Base-by-base conservation (phyloP, 1,284 basidiomycete genomes). In the Hemileia vastatrix region DNA sequence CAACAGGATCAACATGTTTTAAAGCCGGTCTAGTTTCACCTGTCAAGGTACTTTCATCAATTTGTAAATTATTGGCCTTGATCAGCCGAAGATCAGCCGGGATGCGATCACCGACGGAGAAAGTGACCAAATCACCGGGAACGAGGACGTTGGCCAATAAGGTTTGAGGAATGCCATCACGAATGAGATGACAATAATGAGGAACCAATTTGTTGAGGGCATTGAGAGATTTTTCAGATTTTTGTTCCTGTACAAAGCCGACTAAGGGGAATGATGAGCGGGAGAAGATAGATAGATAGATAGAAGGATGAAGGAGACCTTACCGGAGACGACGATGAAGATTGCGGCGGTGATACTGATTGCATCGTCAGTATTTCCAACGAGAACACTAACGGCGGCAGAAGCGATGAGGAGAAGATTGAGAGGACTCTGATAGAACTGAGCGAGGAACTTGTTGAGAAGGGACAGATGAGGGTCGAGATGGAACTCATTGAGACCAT, bases 151-250 rank as follows among this genome's bases (percentile, higher is more conserved):
- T 95, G 1, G 91, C 93, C 23, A 97, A 83, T 18, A 91, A 79
- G 65, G 87, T 87, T 49, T 84, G 77, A n/a, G 84, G 81, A 66
- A 84, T 81, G 23, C 84, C 83, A 72, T 90, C 86, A 2, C 92
- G 86, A 54, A 90, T 80, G 60, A 96, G 83, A 74, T 95, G 89
- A 74, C 90, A 95, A 76, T 93, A 90, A 73, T 96, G 93, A 0
- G 93, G 93, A 9, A 95, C 92, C 44, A 95, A 86, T 77, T 94
- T 95, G 79, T 92, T 95, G 31, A 97, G 81, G 0, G 94, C 91
- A 76, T 95, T 90, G 24, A 97, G 80, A 60, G 87, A 90, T 78
- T 96, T 87, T 77, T 97, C 94, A 0, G 92, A 96, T 45, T 93
- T 82, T 67, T 88, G 85, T 78, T 97, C 93, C 76, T 97, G 93